Conservation (phyloP, 1,284 basidiomycete genomes). For the Cerrena zonata region DNA sequence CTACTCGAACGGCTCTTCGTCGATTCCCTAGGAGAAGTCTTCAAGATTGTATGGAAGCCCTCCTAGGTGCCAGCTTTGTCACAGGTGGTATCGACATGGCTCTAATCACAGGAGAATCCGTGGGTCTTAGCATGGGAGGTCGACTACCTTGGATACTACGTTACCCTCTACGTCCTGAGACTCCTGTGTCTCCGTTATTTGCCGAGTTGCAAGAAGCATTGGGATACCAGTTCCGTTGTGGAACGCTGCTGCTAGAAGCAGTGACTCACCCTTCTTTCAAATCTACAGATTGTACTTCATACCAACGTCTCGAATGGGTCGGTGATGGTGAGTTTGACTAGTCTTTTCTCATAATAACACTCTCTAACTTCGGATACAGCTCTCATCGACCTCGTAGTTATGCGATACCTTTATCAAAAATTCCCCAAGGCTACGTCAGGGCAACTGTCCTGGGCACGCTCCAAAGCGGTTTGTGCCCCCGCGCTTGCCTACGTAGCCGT, state of each 20-base stretch:
- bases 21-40: conserved; percentile 61
- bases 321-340: conserved; percentile 66
- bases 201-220: conserved; percentile 52
- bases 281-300: conserved; percentile 51
- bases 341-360: too few species aligned
- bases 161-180: conserved; percentile 33
- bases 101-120: conserved; percentile 53
- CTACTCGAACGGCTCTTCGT: conserved; percentile 26
- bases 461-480: conserved; percentile 68
- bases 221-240: conserved; percentile 65
- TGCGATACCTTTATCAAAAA: conserved; percentile 65
- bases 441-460: conserved; percentile 65
- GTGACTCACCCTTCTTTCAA: conserved; percentile 76
- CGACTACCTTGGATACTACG: conserved; percentile 54
- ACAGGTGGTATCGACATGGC: conserved; percentile 66
- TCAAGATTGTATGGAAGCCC: conserved; percentile 82
- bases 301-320: conserved; percentile 80
- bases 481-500: conserved; percentile 68
- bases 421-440: conserved; percentile 69
- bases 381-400: conserved; percentile 70
- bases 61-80: conserved; percentile 67
- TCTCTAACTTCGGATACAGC: conserved; percentile 42
- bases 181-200: conserved; percentile 45
- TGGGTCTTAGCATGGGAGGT: conserved; percentile 71
- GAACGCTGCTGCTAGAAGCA: conserved; percentile 64